Percentiles rank a stretch among this genome's conserved stretches.
phyloP scores from a whole-genome alignment of 2,329 filamentous ascomycete species.

The Phaeophleospora eucalypticola region DNA sequence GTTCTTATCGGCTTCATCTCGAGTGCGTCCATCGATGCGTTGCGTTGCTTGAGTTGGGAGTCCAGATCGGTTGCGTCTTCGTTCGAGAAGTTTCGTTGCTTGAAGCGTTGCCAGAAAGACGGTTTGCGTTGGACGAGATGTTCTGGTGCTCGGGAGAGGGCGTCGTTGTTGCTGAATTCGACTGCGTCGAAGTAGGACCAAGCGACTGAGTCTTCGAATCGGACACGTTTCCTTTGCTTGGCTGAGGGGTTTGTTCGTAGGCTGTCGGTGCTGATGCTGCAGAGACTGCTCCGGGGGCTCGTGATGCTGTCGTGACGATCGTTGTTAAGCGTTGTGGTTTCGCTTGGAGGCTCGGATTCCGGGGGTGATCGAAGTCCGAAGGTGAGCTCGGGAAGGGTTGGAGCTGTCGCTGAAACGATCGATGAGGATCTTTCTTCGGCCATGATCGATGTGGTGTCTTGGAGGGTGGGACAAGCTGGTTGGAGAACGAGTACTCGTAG shows the following conservation, averaged over 20 bases:
- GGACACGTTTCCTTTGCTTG: constrained; percentile 10
- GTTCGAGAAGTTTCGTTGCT: constrained; percentile 7
- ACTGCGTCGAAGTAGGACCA: constrained; percentile 13
- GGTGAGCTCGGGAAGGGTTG: not conserved
- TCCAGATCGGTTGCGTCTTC: constrained; percentile 1
- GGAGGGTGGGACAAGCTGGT: not conserved
- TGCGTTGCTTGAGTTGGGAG: not conserved
- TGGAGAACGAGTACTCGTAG: not conserved
- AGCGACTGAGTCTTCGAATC: constrained; percentile 13
- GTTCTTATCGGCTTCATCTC: not conserved
- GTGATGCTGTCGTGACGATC: constrained; percentile 7
- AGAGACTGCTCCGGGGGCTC: constrained; percentile 10
- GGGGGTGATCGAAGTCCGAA: not conserved
- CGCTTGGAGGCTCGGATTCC: constrained; percentile 1
- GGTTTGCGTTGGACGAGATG: not conserved
- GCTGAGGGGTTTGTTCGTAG: constrained; percentile 1
- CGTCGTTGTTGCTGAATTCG: not conserved
- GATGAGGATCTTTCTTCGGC: not conserved
- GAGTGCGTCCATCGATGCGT: not conserved
- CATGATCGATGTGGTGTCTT: not conserved
- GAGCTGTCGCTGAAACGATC: not conserved
- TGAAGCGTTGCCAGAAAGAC: constrained; percentile 10
- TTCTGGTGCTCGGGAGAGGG: not conserved
- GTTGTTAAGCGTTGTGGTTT: constrained; percentile 11
- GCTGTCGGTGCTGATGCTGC: constrained; percentile 11